Evolutionary conservation across 495 filamentous ascomycete genomes (phyloP).

Genomic region (Hyphodiscus hymeniophilus): DNA sequence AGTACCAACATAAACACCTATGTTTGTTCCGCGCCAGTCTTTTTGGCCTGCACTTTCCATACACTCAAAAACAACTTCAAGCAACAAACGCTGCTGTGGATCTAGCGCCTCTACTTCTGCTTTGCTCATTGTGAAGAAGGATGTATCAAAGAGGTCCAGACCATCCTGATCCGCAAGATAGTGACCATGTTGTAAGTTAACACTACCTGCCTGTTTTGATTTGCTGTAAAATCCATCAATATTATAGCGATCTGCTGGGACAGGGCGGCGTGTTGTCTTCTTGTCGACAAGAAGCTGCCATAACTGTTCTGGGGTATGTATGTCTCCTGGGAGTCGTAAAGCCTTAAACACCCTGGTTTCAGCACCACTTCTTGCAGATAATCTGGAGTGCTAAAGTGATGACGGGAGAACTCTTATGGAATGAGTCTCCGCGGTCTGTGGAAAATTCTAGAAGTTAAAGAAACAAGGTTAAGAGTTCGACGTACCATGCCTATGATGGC

Average conservation of each 20-base stretch:
- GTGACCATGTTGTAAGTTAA: constrained; percentile 29
- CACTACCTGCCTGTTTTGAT: neutral
- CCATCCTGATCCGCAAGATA: constrained; percentile 43
- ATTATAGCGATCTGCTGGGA: constrained; percentile 4
- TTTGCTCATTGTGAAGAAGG: constrained; percentile 48
- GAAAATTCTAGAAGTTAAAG: too few relatives aligned
- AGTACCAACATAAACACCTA: constrained; percentile 26
- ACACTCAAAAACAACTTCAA: constrained; percentile 48
- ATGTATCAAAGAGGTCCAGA: constrained; percentile 42
- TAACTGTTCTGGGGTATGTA: neutral
- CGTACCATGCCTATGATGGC: too few relatives aligned
- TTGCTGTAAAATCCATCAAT: neutral
- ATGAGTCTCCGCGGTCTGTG: too few relatives aligned
- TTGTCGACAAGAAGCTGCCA: constrained; percentile 8
- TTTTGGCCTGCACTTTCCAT: constrained; percentile 43
- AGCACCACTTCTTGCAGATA: too few relatives aligned
- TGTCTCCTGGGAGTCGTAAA: constrained; percentile 11
- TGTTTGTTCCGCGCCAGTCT: constrained; percentile 16
- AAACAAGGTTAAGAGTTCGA: too few relatives aligned
- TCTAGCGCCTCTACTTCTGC: constrained; percentile 49
- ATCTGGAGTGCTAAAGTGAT: too few relatives aligned
- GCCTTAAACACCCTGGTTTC: too few relatives aligned
- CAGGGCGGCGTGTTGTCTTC: neutral
- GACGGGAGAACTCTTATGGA: too few relatives aligned
- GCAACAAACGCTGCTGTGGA: constrained; percentile 45